Conservation (phyloP, 257 asterid species). For the Nicotiana obtusifolia region DNA sequence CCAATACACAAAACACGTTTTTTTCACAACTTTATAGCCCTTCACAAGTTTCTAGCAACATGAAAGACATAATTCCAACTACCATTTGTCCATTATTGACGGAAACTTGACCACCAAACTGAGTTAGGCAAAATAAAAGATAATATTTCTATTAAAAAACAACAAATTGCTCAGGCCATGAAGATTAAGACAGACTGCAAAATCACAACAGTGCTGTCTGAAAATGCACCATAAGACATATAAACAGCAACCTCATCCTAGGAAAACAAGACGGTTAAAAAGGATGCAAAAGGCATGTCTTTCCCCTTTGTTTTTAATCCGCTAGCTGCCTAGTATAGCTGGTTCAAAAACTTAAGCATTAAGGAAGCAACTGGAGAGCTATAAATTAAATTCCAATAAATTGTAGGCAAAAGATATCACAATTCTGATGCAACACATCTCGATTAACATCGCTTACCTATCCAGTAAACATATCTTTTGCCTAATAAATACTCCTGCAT, state of each 20-base stretch:
- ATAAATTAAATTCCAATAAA: neutral
- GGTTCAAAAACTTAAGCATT: neutral
- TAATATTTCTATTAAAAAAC: neutral
- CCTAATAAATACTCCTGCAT: neutral
- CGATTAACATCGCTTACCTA: neutral
- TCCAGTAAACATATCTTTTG: neutral
- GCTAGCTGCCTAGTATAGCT: neutral
- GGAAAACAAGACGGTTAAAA: neutral
- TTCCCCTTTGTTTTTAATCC: neutral
- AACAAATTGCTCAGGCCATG: neutral
- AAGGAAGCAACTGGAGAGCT: neutral
- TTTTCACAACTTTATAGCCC: neutral
- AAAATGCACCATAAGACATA: neutral
- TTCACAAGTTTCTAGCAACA: neutral
- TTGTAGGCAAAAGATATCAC: neutral
- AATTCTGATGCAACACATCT: neutral
- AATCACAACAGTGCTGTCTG: neutral
- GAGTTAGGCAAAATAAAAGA: neutral
- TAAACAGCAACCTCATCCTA: neutral
- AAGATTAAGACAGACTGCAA: neutral
- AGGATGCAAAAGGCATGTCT: neutral
- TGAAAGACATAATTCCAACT: neutral
- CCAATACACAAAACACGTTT: neutral
- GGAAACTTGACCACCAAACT: neutral
- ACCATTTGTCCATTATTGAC: neutral